phyloP scores from a whole-genome alignment of 1,284 basidiomycete species.

The Pseudozyma thailandica region DNA sequence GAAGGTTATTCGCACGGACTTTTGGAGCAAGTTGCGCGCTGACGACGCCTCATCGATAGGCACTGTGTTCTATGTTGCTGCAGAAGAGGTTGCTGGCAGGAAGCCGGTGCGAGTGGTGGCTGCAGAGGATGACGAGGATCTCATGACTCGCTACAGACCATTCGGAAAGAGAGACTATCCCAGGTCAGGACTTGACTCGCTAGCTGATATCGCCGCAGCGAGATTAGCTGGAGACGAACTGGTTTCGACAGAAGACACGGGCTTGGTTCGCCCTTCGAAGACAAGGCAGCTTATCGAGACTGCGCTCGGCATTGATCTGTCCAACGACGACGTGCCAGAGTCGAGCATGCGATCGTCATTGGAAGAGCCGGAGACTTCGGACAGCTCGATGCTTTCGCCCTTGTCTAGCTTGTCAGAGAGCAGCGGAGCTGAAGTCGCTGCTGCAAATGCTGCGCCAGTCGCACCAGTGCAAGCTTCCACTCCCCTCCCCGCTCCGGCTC shows the following conservation, averaged over 20 bases:
- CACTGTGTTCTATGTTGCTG: constrained; percentile 44
- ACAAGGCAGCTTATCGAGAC: constrained; percentile 40
- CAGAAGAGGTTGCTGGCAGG: constrained; percentile 19
- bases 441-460: background rate
- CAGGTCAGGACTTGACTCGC: constrained; percentile 33
- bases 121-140: constrained; percentile 13
- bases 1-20: constrained; percentile 88
- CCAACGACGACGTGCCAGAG: constrained; percentile 45
- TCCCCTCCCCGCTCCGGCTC: background rate
- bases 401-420: constrained; percentile 37
- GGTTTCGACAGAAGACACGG: constrained; percentile 2
- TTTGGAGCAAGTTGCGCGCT: constrained; percentile 75
- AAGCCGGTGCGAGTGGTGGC: constrained; percentile 20
- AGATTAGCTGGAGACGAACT: constrained; percentile 20
- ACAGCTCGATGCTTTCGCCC: constrained; percentile 12
- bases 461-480: background rate
- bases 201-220: constrained; percentile 42
- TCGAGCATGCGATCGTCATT: constrained; percentile 34
- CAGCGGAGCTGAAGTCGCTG: constrained; percentile 13
- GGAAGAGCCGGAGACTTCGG: constrained; percentile 3
- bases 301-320: constrained; percentile 35
- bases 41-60: constrained; percentile 41
- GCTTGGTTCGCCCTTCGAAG: constrained; percentile 24
- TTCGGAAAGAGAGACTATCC: constrained; percentile 41
- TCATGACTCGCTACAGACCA: constrained; percentile 26